A percentile compares a stretch with the other conserved stretches of the same genome.
Evolutionary conservation across 139 green algal species (phyloP).

Genomic region (Marvania coccoides): DNA sequence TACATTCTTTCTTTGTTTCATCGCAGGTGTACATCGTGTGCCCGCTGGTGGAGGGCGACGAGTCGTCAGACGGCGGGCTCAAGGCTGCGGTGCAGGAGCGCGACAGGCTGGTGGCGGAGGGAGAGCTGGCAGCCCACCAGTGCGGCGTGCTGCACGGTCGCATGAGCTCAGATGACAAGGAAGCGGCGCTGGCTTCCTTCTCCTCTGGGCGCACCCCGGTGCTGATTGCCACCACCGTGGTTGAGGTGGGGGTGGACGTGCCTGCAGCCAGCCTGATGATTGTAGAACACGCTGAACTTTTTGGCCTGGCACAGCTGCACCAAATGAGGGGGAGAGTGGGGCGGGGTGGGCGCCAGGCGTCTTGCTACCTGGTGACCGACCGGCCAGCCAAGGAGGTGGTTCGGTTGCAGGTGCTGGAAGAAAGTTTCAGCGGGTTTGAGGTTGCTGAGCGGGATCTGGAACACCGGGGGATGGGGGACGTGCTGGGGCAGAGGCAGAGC

Average conservation of each 20-base stretch:
- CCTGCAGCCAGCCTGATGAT: constrained; percentile 82
- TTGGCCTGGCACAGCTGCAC: constrained; percentile 91
- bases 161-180: constrained; percentile 65
- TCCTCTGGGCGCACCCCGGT: constrained; percentile 48
- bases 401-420: constrained; percentile 46
- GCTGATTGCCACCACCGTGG: constrained; percentile 78
- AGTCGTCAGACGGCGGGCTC: not conserved
- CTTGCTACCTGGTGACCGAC: constrained; percentile 36
- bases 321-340: constrained; percentile 85
- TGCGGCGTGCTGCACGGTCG: constrained; percentile 64
- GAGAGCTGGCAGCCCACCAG: constrained; percentile 29
- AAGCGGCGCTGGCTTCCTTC: constrained; percentile 43
- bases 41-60: constrained; percentile 45
- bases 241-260: constrained; percentile 91
- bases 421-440: constrained; percentile 54
- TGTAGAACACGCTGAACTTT: constrained; percentile 88
- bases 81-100: constrained; percentile 33
- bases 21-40: constrained; percentile 49
- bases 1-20: too few species aligned
- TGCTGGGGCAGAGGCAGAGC: constrained; percentile 62
- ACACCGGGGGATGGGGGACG: constrained; percentile 54
- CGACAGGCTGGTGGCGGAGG: constrained; percentile 24
- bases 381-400: not conserved
- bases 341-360: constrained; percentile 26
- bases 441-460: constrained; percentile 76